Base-by-base conservation (phyloP, 2,329 filamentous ascomycete genomes). In the Colletotrichum lini region DNA sequence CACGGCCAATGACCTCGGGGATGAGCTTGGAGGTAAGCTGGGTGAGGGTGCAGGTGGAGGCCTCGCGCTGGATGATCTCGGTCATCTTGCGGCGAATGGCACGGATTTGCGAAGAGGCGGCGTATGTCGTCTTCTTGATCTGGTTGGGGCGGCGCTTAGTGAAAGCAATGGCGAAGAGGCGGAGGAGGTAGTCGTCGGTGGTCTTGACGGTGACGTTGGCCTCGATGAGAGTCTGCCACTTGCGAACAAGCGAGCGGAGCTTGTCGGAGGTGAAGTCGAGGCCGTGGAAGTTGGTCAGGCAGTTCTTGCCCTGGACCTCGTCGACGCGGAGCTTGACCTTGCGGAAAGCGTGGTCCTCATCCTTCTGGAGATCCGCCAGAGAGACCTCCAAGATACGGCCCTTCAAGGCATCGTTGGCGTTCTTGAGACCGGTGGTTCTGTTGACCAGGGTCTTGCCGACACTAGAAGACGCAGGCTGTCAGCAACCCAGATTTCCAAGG, bases 261-360 rank as follows among this genome's bases (percentile, higher is more conserved):
- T 99, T 99, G 92, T 99, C 96, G 80, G 96, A 98, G 84, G 96
- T 99, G 93, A 99, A 98, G 89, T 99, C 96, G 84, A 99, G 92
- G 80, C 96, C 96, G 92, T 99, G 95, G 93, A 99, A 99, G 92
- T 98, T 98, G 90, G 96, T 98, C 86, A 99, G 89, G 90, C 96
- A 98, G 93, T 98, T 98, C 92, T 98, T 98, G 90, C 96, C 96
- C 89, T 99, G 96, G 76, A 99, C 92, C 89, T 99, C 96, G 83
- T 99, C 96, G 81, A 98, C 94, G 78, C 96, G 92, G 84, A 99
- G 95, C 91, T 97, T 98, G 85, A 99, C 90, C 91, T 99, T 99
- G 89, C 96, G 96, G 94, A 98, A 99, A 73, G 96, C 91, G 87
- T 99, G 96, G 88, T 98, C 96, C 90, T 99, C 96, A 84, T 99